Evolutionary conservation across 176 grass and related monocot genomes (phyloP).

Genomic region (Oryza nivara): DNA sequence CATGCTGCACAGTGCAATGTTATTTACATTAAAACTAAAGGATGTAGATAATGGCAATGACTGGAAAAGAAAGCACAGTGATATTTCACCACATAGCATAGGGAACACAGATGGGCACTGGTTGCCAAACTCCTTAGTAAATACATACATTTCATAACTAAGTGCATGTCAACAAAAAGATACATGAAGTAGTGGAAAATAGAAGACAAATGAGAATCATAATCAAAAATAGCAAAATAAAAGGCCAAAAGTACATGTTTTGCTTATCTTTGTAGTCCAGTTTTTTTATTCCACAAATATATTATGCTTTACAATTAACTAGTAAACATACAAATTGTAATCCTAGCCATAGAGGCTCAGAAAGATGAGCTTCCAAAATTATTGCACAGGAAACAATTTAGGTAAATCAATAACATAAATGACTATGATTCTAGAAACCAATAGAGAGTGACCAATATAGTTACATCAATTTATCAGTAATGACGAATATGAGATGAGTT

Average conservation of each 20-base stretch:
- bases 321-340: not conserved
- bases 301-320: not conserved
- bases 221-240: not conserved
- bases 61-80: not conserved
- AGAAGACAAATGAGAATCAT: not conserved
- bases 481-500: not conserved
- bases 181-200: not conserved
- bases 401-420: not conserved
- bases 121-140: not conserved
- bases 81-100: constrained; percentile 23
- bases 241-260: not conserved
- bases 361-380: constrained; percentile 12
- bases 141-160: not conserved
- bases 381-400: constrained; percentile 4
- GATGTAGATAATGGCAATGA: constrained; percentile 13
- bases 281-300: not conserved
- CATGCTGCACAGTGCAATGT: constrained; percentile 62
- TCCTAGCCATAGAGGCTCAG: constrained; percentile 12
- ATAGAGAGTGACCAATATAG: constrained; percentile 2
- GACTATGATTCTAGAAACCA: not conserved
- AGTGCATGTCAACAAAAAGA: constrained; percentile 7
- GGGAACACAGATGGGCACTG: not conserved
- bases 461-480: constrained; percentile 3
- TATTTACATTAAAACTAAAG: constrained; percentile 9
- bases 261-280: not conserved